Percentiles rank a stretch among this genome's conserved stretches.
phyloP scores from a whole-genome alignment of 345 rosid species.

The Sisymbrium altissimum region DNA sequence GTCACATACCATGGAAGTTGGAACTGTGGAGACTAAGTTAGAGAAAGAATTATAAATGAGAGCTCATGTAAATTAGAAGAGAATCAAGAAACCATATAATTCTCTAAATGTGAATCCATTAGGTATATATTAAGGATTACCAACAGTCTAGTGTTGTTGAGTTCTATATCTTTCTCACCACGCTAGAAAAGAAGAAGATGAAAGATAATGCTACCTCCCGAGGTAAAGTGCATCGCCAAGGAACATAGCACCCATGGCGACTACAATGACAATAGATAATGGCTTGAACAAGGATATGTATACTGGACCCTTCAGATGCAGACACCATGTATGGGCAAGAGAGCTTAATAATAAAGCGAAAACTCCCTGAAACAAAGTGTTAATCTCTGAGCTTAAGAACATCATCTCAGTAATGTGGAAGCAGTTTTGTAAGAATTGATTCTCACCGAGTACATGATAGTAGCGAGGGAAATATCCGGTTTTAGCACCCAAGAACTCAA shows the following conservation, averaged over 20 bases:
- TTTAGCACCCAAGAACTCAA: conserved; percentile 35
- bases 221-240: conserved; percentile 34
- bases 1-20: neutral
- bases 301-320: conserved; percentile 36
- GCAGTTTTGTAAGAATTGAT: neutral
- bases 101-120: neutral
- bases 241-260: conserved; percentile 24
- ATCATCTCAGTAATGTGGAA: neutral
- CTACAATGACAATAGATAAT: conserved; percentile 34
- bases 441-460: conserved; percentile 38
- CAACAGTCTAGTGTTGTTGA: neutral
- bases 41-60: neutral
- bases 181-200: neutral
- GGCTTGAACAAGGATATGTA: conserved; percentile 37
- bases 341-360: neutral
- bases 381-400: neutral
- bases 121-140: neutral
- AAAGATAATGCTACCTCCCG: neutral
- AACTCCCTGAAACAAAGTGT: conserved; percentile 14
- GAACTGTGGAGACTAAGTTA: neutral
- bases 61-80: neutral
- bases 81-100: neutral
- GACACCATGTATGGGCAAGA: conserved; percentile 27
- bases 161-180: neutral
- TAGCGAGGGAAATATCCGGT: conserved; percentile 21